These are phyloP conservation scores for Avena atlantica DNA, from an alignment of 176 grass and related monocot species.

Conservation along the genomic window DNA sequence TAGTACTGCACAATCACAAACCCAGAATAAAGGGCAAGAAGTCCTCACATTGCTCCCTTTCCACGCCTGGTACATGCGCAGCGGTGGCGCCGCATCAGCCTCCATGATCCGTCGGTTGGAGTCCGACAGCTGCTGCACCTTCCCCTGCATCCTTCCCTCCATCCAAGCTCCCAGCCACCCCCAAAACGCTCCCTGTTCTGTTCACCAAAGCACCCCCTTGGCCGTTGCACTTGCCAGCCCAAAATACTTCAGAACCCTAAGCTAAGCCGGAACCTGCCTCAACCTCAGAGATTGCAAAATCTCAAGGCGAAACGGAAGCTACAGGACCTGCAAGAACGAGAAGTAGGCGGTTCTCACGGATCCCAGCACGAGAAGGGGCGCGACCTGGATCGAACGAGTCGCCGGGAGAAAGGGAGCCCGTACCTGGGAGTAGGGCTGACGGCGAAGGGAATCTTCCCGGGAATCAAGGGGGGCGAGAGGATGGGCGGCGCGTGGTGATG, in stretches of 20 bases:
- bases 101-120: constrained; percentile 76
- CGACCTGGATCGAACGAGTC: constrained; percentile 7
- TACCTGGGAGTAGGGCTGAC: background rate
- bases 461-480: constrained; percentile 28
- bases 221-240: background rate
- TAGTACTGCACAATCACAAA: constrained; percentile 32
- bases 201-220: constrained; percentile 28
- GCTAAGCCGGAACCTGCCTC: background rate
- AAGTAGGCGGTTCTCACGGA: constrained; percentile 37
- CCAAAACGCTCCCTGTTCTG: background rate
- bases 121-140: constrained; percentile 55
- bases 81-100: constrained; percentile 42
- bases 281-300: background rate
- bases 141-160: constrained; percentile 59
- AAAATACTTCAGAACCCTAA: background rate
- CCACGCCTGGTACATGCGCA: constrained; percentile 74
- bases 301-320: background rate
- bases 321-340: constrained; percentile 36
- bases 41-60: constrained; percentile 75
- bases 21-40: constrained; percentile 15
- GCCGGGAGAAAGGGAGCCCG: background rate
- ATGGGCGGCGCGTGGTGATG: constrained; percentile 19
- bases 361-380: constrained; percentile 28
- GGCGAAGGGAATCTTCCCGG: background rate
- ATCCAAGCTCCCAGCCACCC: background rate